These are phyloP conservation scores for Escovopsis weberi DNA, from an alignment of 2,329 filamentous ascomycete genomes.

Conservation along the genomic window DNA sequence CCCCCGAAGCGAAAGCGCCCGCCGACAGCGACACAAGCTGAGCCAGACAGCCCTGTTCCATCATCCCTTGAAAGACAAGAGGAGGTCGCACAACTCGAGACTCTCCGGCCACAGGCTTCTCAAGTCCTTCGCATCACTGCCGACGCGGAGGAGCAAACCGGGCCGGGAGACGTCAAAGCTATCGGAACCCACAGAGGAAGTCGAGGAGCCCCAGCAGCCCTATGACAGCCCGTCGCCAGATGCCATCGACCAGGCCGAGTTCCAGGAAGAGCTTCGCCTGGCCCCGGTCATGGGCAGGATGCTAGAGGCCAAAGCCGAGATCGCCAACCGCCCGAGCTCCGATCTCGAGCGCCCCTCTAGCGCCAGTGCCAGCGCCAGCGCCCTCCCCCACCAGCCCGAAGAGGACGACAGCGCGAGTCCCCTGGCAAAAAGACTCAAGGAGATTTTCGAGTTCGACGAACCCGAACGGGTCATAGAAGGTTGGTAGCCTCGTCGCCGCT, in stretches of 20 bases:
- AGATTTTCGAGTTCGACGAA: conserved; percentile 72
- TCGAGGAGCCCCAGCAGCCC: conserved; percentile 11
- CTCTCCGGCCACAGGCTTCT: conserved; percentile 52
- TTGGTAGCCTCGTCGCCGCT: conserved; percentile 16
- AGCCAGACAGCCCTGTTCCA: conserved; percentile 29
- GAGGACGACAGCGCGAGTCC: conserved; percentile 34
- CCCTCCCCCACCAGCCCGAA: conserved; percentile 4
- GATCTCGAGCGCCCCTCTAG: conserved; percentile 34
- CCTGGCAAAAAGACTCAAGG: conserved; percentile 57
- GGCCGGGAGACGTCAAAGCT: conserved; percentile 28
- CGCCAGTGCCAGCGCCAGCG: conserved; percentile 19
- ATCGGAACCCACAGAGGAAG: conserved; percentile 22
- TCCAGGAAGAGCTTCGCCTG: conserved; percentile 30
- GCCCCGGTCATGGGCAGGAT: conserved; percentile 66
- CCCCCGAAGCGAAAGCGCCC: conserved; percentile 15
- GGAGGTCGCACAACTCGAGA: conserved; percentile 36
- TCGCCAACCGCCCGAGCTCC: conserved; percentile 43
- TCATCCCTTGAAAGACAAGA: conserved; percentile 14
- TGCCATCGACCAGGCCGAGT: conserved; percentile 10
- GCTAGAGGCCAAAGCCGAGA: conserved; percentile 55
- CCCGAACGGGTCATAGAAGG: conserved; percentile 74
- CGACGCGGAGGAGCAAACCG: conserved; percentile 28
- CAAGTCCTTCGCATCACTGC: conserved; percentile 48
- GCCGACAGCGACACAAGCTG: conserved; percentile 27
- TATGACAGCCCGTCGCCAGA: conserved; percentile 13